phyloP scores from a whole-genome alignment of 192 early-diverging fungal genomes.

The Podila verticillata region DNA sequence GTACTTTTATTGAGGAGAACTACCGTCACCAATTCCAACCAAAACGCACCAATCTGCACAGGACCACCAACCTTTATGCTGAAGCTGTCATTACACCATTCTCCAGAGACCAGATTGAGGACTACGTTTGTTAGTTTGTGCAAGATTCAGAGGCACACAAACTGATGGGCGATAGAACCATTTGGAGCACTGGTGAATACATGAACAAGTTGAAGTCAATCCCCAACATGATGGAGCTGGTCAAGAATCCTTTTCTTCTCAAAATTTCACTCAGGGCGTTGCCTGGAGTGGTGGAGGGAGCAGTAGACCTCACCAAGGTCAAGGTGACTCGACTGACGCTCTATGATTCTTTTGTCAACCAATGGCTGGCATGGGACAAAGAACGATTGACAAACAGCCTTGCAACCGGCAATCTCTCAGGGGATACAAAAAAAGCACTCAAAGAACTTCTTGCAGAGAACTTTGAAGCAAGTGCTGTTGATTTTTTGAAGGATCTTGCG shows the following conservation, averaged over 20 bases:
- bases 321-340: background rate
- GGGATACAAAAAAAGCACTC: background rate
- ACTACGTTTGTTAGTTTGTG: background rate
- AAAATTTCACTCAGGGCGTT: background rate
- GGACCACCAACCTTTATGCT: background rate
- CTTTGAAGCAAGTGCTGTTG: background rate
- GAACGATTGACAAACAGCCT: background rate
- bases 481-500: conserved; percentile 2
- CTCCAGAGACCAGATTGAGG: background rate
- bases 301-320: background rate
- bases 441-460: background rate
- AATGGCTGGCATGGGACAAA: conserved; percentile 2
- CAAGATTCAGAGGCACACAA: background rate
- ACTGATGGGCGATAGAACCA: background rate
- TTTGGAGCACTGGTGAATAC: background rate
- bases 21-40: background rate
- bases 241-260: conserved; percentile 9
- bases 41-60: background rate
- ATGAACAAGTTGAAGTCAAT: background rate
- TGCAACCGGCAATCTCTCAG: background rate
- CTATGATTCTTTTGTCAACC: conserved; percentile 1
- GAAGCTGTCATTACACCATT: conserved; percentile 8
- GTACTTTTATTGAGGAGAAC: background rate
- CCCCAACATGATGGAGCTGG: conserved; percentile 7
- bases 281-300: background rate